phyloP scores from a whole-genome alignment of 2,329 filamentous ascomycete genomes.

The Botrytis hyacinthi region DNA sequence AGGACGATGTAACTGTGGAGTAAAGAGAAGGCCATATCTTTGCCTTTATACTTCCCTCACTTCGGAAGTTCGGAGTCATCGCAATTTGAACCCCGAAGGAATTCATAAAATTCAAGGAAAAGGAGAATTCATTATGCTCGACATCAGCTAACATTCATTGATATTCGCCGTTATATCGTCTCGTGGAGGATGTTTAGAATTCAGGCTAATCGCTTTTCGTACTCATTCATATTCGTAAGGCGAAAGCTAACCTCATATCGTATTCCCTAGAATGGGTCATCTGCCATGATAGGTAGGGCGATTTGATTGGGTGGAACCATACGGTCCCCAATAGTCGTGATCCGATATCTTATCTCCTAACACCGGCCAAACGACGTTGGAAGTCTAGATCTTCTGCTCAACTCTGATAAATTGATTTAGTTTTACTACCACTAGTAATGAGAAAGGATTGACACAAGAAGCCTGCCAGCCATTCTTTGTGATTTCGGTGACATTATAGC shows the following conservation, averaged over 20 bases:
- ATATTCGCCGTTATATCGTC: background rate
- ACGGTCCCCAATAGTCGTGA: background rate
- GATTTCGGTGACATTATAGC: background rate
- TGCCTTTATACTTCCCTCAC: slow-evolving; percentile 1
- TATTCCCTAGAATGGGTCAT: background rate
- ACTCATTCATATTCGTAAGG: background rate
- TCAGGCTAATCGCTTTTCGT: background rate
- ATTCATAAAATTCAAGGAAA: background rate
- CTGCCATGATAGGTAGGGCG: too few species aligned
- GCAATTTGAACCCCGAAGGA: too few species aligned
- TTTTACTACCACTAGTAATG: background rate
- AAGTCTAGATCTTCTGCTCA: background rate
- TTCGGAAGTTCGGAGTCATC: background rate
- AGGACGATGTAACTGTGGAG: background rate
- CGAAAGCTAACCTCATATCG: background rate
- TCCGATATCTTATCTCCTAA: background rate
- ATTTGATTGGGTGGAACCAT: background rate
- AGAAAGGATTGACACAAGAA: background rate
- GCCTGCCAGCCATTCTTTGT: background rate
- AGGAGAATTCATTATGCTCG: background rate
- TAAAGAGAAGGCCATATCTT: background rate
- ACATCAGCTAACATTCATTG: background rate
- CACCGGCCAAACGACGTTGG: background rate
- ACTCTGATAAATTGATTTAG: background rate
- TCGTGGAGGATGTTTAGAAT: background rate